Evolutionary conservation across 208 protist species (phyloP), one percentile per base, ranked within the genome.

Genomic region (Wallacemonas collosoma): DNA sequence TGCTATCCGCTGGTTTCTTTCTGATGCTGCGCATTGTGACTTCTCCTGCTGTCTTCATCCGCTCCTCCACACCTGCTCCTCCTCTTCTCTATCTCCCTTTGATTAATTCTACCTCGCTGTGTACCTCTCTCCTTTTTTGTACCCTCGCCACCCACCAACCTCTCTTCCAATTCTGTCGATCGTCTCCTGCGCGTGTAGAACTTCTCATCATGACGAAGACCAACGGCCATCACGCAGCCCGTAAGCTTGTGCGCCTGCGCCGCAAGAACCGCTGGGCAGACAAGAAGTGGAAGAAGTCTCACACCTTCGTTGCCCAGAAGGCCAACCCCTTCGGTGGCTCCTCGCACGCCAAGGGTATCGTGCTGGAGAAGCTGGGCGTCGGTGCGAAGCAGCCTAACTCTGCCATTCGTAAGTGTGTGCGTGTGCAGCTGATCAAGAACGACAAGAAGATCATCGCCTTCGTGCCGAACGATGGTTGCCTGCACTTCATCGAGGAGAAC

Each of bases 401-500:
- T 77, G 99, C 98, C 69, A 98, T 99, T 78, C 98, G 99, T 91
- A 99, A 99, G 89, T 99, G 98, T 87, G 98, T 99, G 50, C 96
- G 98, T 89, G 98, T 99, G 55, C 98, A 99, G 91, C 94, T 99
- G 39, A 99, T 99, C 88, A 99, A 99, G 94, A 99, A 99, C 94
- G 97, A 97, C 79, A 99, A 99, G 95, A 99, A 99, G 80, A 98
- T 99, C 80, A 94, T 98, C 53, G 98, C 98, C 62, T 99, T 99
- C 93, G 98, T 99, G 36, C 99, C 99, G 71, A 79, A 89, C 43
- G 99, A 99, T 81, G 99, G 99, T 98, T 98, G 92, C 79, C 86
- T 99, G 17, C 97, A 98, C 89, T 99, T 98, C 79, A 90, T 99
- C 67, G 97, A 99, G 79, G 98, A 99, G 85, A 99, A 99, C 83